Evolutionary conservation across 352 stramenopile species (phyloP).

Genomic region (Pythium pyrilobum): DNA sequence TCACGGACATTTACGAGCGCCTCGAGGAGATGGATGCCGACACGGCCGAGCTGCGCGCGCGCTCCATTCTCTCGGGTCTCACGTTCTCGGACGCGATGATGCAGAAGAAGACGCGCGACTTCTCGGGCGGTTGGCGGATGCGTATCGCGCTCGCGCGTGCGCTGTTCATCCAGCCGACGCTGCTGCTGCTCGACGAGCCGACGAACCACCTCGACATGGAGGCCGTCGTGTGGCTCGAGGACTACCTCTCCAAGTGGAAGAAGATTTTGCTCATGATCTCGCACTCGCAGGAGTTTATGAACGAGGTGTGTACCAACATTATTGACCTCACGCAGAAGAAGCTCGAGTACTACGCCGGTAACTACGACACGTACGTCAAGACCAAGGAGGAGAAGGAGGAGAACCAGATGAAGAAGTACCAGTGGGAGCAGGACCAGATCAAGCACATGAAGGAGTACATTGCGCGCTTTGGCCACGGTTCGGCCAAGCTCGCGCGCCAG

Average conservation of each 20-base stretch:
- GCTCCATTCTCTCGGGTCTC: slow-evolving; percentile 92
- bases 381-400: slow-evolving; percentile 95
- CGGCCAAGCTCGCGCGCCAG: slow-evolving; percentile 96
- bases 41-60: slow-evolving; percentile 91
- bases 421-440: slow-evolving; percentile 97
- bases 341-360: slow-evolving; percentile 97
- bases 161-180: slow-evolving; percentile 95
- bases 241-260: slow-evolving; percentile 96
- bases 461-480: slow-evolving; percentile 97
- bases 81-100: slow-evolving; percentile 96
- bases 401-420: slow-evolving; percentile 98
- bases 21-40: slow-evolving; percentile 94
- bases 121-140: slow-evolving; percentile 96
- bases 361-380: slow-evolving; percentile 98
- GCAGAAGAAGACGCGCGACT: slow-evolving; percentile 91
- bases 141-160: slow-evolving; percentile 94
- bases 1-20: slow-evolving; percentile 94
- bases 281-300: slow-evolving; percentile 99
- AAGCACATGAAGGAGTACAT: slow-evolving; percentile 99
- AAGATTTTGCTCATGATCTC: slow-evolving; percentile 97
- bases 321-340: slow-evolving; percentile 94
- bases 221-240: slow-evolving; percentile 97
- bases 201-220: slow-evolving; percentile 98
- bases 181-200: slow-evolving; percentile 94
- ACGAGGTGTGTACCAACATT: slow-evolving; percentile 98